Evolutionary conservation across 768 basidiomycete species (phyloP), one percentile per base, ranked within the genome.

Genomic region (Xerocomus brunneocitrinus): DNA sequence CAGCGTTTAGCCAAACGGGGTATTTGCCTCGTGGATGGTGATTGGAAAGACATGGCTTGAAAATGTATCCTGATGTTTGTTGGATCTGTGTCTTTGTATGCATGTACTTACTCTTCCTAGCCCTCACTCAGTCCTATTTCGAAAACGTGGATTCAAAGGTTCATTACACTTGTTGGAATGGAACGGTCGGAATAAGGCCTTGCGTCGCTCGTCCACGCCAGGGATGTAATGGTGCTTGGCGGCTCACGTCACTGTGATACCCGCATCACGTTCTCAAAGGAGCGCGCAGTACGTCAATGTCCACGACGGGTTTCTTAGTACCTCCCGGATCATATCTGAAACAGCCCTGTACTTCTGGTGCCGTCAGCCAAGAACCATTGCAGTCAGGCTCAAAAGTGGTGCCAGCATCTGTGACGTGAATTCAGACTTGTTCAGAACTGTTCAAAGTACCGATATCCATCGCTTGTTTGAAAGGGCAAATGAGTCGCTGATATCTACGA

Each of bases 11-110:
- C 71, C 10, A 74, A 81, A 51, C 73, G 79, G 60, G 74, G 79
- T 1, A 77, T 92, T 44, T 74, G 76, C 22, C 69, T 92, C 28
- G 71, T 91, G 49, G 90, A 92, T 62, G 76, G 79, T 14, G 82
- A 88, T 53, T 91, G 90, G 87, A 82, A 76, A 55, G 77, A 79
- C 54, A 70, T 71, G 52, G 56, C 53, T 13, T 66, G 46, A 58
- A 50, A 35, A 50, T 50, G 34, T 53, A 35, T 31, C 34, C 10
- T 24, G 30, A 24, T 49, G 48, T 39, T 49, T 56, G 10, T 34
- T 16, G 52, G 35, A 63, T 59, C 53, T 59, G 25, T 10, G 43
- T 28, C 14, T 59, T 41, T 40, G 8, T 54, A 24, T 47, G 25
- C 14, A 42, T 54, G 53, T 57, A 13, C 31, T n/a, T 8, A 19